Percentiles rank a stretch among this genome's conserved stretches.
Conservation (phyloP, 768 basidiomycete genomes). For the Kwoniella mangroviensis region DNA sequence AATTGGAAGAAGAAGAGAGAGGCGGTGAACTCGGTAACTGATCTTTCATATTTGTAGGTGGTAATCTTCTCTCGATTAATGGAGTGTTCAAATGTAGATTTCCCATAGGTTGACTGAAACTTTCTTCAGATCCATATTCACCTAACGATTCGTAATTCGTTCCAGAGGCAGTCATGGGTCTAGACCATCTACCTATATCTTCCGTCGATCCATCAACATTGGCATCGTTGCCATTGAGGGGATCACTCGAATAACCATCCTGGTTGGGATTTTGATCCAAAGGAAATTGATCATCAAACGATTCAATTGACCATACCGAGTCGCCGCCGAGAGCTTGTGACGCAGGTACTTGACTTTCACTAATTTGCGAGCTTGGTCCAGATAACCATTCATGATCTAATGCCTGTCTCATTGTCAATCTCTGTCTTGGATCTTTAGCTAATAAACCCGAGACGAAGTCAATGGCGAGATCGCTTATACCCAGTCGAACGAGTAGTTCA, state of each 20-base stretch:
- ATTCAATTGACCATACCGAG: conserved; percentile 42
- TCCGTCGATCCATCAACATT: conserved; percentile 17
- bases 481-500: conserved; percentile 60
- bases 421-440: conserved; percentile 65
- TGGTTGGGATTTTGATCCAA: background rate
- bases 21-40: background rate
- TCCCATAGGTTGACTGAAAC: conserved; percentile 52
- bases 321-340: conserved; percentile 38
- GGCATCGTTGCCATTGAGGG: background rate
- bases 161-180: conserved; percentile 38
- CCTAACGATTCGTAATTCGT: conserved; percentile 34
- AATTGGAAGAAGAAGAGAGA: background rate
- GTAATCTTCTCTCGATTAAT: background rate
- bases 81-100: conserved; percentile 50
- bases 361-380: conserved; percentile 28
- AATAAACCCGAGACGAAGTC: conserved; percentile 74
- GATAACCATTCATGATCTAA: conserved; percentile 78
- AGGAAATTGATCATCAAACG: conserved; percentile 39
- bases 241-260: background rate
- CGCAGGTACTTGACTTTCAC: conserved; percentile 23
- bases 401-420: conserved; percentile 75
- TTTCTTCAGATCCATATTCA: conserved; percentile 37
- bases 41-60: background rate
- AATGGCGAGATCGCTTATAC: conserved; percentile 62
- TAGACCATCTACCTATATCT: conserved; percentile 20